A percentile compares a stretch with the other conserved stretches of the same genome.
Evolutionary conservation across 1,139 yeast species (phyloP).

Genomic region (Nakaseomyces uthaithaninus): DNA sequence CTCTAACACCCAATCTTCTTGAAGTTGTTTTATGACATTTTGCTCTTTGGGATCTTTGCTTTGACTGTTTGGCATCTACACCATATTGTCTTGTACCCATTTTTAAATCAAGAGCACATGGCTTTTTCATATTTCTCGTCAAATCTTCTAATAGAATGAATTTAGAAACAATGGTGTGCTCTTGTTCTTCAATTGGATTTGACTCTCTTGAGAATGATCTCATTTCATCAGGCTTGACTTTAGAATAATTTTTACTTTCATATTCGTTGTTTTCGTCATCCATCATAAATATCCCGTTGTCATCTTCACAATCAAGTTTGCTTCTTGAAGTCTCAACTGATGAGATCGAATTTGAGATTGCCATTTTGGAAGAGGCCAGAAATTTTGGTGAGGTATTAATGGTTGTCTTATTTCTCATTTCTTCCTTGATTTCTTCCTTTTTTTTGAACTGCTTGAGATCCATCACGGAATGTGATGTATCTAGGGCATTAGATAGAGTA

Average conservation of each 20-base stretch:
- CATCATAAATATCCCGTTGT: constrained; percentile 23
- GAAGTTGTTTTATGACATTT: constrained; percentile 83
- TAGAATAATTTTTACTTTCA: constrained; percentile 5
- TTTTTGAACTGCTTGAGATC: constrained; percentile 27
- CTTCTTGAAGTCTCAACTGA: constrained; percentile 3
- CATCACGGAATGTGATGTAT: constrained; percentile 27
- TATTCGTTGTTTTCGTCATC: constrained; percentile 15
- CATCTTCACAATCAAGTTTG: constrained; percentile 10
- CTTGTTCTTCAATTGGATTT: constrained; percentile 21
- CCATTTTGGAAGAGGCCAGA: neutral
- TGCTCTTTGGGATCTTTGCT: constrained; percentile 69
- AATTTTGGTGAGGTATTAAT: neutral
- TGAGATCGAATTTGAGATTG: neutral
- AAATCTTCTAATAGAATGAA: constrained; percentile 88
- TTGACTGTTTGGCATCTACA: constrained; percentile 69
- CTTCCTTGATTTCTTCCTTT: constrained; percentile 14
- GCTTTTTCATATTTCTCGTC: constrained; percentile 70
- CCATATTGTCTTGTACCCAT: constrained; percentile 99
- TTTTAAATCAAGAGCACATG: constrained; percentile 89
- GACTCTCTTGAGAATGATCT: constrained; percentile 13
- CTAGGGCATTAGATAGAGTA: constrained; percentile 23
- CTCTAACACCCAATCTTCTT: constrained; percentile 73
- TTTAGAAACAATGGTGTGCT: constrained; percentile 36
- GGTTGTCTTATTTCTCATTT: neutral
- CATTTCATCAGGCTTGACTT: neutral